phyloP scores from a whole-genome alignment of 2,329 filamentous ascomycete species.

The Penicillium aurantiogriseum region DNA sequence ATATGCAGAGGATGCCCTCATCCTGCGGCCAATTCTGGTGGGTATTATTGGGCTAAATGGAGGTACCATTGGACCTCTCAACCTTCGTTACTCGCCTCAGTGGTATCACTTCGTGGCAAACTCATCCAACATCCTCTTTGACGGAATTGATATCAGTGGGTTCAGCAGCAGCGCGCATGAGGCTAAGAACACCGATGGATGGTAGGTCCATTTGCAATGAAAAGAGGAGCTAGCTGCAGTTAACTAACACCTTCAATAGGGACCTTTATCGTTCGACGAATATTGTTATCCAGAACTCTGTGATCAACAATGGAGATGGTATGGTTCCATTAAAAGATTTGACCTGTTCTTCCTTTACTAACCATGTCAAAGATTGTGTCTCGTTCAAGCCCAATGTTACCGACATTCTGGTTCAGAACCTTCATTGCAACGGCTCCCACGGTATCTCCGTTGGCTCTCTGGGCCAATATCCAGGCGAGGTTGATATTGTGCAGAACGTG shows the following conservation, averaged over 20 bases:
- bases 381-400: constrained; percentile 74
- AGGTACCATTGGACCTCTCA: constrained; percentile 59
- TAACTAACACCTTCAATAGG: constrained; percentile 13
- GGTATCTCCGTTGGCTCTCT: constrained; percentile 71
- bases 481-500: constrained; percentile 68
- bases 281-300: constrained; percentile 66
- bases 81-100: constrained; percentile 59
- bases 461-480: constrained; percentile 63
- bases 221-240: neutral
- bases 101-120: constrained; percentile 68
- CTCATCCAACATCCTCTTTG: constrained; percentile 62
- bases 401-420: constrained; percentile 65
- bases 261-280: constrained; percentile 55
- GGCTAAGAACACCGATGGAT: constrained; percentile 67
- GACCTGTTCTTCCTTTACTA: neutral
- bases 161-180: constrained; percentile 52
- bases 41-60: constrained; percentile 58
- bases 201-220: constrained; percentile 17
- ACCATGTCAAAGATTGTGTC: constrained; percentile 56
- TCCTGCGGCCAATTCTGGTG: constrained; percentile 59
- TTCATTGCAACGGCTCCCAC: constrained; percentile 67
- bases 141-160: constrained; percentile 61
- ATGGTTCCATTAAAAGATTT: neutral
- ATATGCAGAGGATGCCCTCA: constrained; percentile 57
- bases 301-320: constrained; percentile 64